phyloP scores from a whole-genome alignment of 345 rosid genomes.

The Kandelia obovata region DNA sequence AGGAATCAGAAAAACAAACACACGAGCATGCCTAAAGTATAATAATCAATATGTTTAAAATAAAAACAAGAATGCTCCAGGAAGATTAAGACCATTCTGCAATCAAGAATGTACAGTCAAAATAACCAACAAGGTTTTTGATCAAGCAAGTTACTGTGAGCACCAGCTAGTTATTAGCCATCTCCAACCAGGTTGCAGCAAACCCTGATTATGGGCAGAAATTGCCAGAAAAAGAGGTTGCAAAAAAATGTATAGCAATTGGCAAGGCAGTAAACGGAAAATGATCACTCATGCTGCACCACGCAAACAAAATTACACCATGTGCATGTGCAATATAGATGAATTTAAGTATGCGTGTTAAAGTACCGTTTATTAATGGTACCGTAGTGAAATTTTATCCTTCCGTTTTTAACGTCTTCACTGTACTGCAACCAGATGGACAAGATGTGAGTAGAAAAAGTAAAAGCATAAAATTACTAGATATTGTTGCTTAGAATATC shows the following conservation, averaged over 20 bases:
- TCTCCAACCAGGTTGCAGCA: neutral
- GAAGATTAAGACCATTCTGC: neutral
- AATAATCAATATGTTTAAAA: neutral
- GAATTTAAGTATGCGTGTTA: neutral
- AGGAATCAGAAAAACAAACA: slow-evolving; percentile 6
- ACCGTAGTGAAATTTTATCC: slow-evolving; percentile 77
- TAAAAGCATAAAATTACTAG: neutral
- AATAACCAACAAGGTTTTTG: neutral
- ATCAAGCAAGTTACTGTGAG: neutral
- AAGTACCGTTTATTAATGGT: slow-evolving; percentile 78
- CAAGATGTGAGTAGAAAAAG: neutral
- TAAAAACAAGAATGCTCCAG: neutral
- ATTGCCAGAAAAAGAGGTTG: no score
- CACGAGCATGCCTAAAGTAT: neutral
- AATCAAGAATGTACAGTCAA: neutral
- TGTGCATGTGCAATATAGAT: no score
- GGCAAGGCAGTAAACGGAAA: no score
- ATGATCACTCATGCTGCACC: no score
- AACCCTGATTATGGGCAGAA: no score
- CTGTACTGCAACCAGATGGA: slow-evolving; percentile 50
- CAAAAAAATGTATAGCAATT: no score
- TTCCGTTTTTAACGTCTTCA: slow-evolving; percentile 71
- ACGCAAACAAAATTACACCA: no score
- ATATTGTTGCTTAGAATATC: slow-evolving; percentile 6
- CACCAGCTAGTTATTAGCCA: neutral